Percentiles rank a stretch among this genome's conserved stretches.
These are phyloP conservation scores for Neurospora pannonica DNA, from an alignment of 495 filamentous ascomycete species.

Conservation along the genomic window DNA sequence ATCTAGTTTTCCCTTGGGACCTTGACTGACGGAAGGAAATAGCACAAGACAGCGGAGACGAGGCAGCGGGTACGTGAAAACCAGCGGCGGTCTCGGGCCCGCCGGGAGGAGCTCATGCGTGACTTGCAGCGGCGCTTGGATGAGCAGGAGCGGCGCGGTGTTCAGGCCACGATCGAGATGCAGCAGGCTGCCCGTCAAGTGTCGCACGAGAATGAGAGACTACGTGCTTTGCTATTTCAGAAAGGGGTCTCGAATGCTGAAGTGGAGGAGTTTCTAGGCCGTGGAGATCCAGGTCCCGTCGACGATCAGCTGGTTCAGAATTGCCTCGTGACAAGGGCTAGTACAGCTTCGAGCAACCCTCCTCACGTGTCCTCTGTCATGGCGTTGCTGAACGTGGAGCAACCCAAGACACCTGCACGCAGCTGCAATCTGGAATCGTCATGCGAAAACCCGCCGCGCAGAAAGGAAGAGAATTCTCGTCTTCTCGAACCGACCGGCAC, in stretches of 20 bases:
- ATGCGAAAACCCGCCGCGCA: neutral
- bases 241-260: conserved; percentile 10
- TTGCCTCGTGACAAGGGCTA: neutral
- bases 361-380: too few relatives aligned
- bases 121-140: conserved; percentile 48
- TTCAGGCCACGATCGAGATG: conserved; percentile 43
- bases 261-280: conserved; percentile 10
- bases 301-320: neutral
- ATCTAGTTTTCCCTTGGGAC: neutral
- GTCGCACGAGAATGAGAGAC: conserved; percentile 38
- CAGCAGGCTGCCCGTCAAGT: conserved; percentile 45
- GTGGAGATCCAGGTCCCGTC: neutral
- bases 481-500: neutral
- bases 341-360: neutral
- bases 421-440: neutral
- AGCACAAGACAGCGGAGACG: neutral
- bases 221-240: conserved; percentile 34
- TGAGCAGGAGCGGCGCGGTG: conserved; percentile 38
- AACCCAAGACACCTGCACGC: neutral
- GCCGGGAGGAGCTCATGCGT: conserved; percentile 50
- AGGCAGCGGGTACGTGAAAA: conserved; percentile 41
- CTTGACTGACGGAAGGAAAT: neutral
- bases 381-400: too few relatives aligned
- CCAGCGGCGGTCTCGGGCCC: conserved; percentile 58
- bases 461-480: neutral